phyloP scores from a whole-genome alignment of 2,329 filamentous ascomycete genomes.

The Pleurostoma richardsiae region DNA sequence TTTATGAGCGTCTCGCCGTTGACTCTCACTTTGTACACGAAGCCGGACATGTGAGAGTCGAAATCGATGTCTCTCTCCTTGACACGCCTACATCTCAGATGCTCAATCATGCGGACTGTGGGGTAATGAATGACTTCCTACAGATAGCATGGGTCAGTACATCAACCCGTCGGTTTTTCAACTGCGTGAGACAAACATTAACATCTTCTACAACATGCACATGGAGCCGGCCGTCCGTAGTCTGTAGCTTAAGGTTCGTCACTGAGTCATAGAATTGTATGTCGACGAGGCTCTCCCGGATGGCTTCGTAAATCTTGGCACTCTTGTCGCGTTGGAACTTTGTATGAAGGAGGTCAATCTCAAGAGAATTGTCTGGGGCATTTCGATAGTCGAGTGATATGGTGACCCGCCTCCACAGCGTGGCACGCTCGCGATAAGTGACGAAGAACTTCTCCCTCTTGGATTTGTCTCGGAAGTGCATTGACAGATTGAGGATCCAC shows the following conservation, averaged over 20 bases:
- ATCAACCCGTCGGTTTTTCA: not conserved
- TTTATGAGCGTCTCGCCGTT: slow-evolving; percentile 73
- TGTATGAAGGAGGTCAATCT: slow-evolving; percentile 72
- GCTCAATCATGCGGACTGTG: slow-evolving; percentile 63
- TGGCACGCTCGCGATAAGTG: slow-evolving; percentile 79
- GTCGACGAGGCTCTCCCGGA: slow-evolving; percentile 84
- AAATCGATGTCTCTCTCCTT: slow-evolving; percentile 75
- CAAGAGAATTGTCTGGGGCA: slow-evolving; percentile 74
- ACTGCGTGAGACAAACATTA: slow-evolving; percentile 47
- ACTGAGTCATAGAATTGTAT: slow-evolving; percentile 96
- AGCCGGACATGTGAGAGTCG: slow-evolving; percentile 90
- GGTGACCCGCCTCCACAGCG: slow-evolving; percentile 80
- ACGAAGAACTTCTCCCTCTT: slow-evolving; percentile 97
- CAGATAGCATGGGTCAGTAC: not conserved
- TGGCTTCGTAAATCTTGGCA: slow-evolving; percentile 87
- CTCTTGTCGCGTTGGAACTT: slow-evolving; percentile 89
- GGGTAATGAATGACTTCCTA: slow-evolving; percentile 88
- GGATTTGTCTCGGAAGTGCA: slow-evolving; percentile 94
- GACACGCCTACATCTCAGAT: slow-evolving; percentile 62
- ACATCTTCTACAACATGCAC: slow-evolving; percentile 97
- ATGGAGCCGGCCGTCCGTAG: slow-evolving; percentile 79
- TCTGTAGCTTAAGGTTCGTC: slow-evolving; percentile 92
- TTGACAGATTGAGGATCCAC: slow-evolving; percentile 97
- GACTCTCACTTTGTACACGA: slow-evolving; percentile 88
- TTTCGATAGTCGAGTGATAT: slow-evolving; percentile 90